Base-by-base conservation (phyloP, 2,329 filamentous ascomycete species). In the Elsinoe batatas region DNA sequence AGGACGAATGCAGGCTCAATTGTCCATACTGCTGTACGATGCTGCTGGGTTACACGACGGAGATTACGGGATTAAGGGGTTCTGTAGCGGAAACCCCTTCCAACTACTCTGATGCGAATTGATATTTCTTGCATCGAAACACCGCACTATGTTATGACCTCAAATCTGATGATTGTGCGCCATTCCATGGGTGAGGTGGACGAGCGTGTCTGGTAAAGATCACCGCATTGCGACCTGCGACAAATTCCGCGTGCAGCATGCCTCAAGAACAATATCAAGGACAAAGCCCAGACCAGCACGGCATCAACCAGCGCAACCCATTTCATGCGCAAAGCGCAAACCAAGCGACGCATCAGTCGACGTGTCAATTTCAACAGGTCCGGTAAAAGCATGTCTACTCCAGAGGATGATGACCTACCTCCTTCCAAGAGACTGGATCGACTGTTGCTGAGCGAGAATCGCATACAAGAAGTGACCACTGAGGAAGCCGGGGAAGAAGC, bases 401-500 rank as follows among this genome's bases (percentile, higher is more conserved):
- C 32, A n/a, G 18, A 55, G 18, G 42, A 46, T 18, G 26, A 17
- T 11, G 37, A 42, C n/a, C 26, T 47, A 8, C 37, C 54, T 32
- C 59, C 61, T 15, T 59, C 64, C 37, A 61, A 65, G 30, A 63
- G 60, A 2, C 59, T 69, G 30, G 63, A 66, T 49, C 65, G 66
- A 15, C 61, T 64, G 20, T 58, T 64, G 3, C 53, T 60, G 32
- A 56, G 59, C 20, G 56, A 61, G 15, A 57, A 59, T 12, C 63
- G 65, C n/a, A 64, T 69, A 38, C 63, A 67, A 58, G 67, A 69
- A 58, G 59, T 69, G 10, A 56, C 60, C 5, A 63, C 63, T 1
- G 62, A 63, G 12, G 61, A 63, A 17, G 61, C 64, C 42, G 63
- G 64, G 36, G 62, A 63, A 18, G 54, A 59, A 35, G 63, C 64